A percentile compares a stretch with the other conserved stretches of the same genome.
Conservation (phyloP, 495 filamentous ascomycete species). For the Penicillium bovifimosum region DNA sequence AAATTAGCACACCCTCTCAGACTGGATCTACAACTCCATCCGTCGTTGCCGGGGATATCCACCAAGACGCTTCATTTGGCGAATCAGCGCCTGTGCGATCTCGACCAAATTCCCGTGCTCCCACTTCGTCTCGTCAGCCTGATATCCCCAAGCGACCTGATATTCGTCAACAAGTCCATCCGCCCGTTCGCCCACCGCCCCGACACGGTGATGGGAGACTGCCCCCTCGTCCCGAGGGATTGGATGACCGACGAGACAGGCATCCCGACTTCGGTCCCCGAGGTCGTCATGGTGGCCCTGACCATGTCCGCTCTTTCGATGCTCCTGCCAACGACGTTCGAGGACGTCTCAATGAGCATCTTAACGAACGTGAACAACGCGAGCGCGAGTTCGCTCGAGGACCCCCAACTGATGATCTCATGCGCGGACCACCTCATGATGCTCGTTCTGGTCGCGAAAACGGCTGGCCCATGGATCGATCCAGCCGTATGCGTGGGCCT, state of each 20-base stretch:
- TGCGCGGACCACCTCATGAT: slow-evolving; percentile 37
- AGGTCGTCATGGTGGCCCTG: slow-evolving; percentile 33
- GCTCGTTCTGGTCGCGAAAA: slow-evolving; percentile 27
- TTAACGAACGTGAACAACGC: slow-evolving; percentile 24
- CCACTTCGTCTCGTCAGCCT: slow-evolving; percentile 26
- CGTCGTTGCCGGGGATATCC: slow-evolving; percentile 10
- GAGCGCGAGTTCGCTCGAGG: slow-evolving; percentile 25
- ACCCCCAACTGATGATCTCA: slow-evolving; percentile 36
- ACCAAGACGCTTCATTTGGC: slow-evolving; percentile 7
- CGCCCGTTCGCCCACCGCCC: slow-evolving; percentile 23
- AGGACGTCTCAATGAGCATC: slow-evolving; percentile 25
- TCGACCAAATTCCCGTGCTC: slow-evolving; percentile 21
- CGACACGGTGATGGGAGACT: slow-evolving; percentile 29
- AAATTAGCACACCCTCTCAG: slow-evolving; percentile 1
- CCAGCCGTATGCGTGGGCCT: slow-evolving; percentile 27
- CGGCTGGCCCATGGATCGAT: slow-evolving; percentile 35
- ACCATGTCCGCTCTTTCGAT: slow-evolving; percentile 34
- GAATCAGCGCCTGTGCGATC: slow-evolving; percentile 26
- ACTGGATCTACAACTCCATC: slow-evolving; percentile 11
- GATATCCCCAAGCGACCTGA: slow-evolving; percentile 37
- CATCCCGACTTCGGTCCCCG: slow-evolving; percentile 33
- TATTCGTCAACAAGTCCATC: slow-evolving; percentile 29
- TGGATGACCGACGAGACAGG: slow-evolving; percentile 37
- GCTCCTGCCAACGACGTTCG: slow-evolving; percentile 22
- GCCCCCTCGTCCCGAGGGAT: slow-evolving; percentile 35